Conservation (phyloP, 176 grass and related monocot species). For the Paspalum notatum region DNA sequence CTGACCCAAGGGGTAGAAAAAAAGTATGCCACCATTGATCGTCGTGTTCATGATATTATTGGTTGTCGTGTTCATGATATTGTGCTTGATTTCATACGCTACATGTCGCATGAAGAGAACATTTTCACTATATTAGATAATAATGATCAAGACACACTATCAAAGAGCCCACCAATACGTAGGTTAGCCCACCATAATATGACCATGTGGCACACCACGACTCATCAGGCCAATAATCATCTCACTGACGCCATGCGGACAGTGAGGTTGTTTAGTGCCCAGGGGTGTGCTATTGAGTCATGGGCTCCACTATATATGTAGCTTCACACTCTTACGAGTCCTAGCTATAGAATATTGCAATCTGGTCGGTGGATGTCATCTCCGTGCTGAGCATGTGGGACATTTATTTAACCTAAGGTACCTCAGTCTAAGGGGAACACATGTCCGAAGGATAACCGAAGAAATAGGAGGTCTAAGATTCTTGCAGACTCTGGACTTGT, state of each 20-base stretch:
- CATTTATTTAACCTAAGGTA: constrained; percentile 11
- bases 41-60: no score
- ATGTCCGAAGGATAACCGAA: not conserved
- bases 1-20: not conserved
- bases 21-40: not conserved
- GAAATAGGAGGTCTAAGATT: not conserved
- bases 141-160: not conserved
- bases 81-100: constrained; percentile 19
- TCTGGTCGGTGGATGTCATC: no score
- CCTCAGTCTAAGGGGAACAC: not conserved
- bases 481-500: constrained; percentile 9
- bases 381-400: not conserved
- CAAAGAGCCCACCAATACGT: not conserved
- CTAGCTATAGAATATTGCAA: not conserved
- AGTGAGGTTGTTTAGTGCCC: not conserved
- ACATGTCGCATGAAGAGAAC: not conserved
- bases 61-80: constrained; percentile 20
- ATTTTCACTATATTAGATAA: not conserved
- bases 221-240: not conserved
- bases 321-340: not conserved
- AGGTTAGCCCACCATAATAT: not conserved
- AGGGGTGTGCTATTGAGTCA: not conserved
- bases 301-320: not conserved
- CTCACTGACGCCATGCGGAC: not conserved
- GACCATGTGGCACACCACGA: not conserved